A percentile compares a stretch with the other conserved stretches of the same genome.
These are phyloP conservation scores for Erigeron philadelphicus DNA, from an alignment of 140 eudicot species.

Conservation along the genomic window DNA sequence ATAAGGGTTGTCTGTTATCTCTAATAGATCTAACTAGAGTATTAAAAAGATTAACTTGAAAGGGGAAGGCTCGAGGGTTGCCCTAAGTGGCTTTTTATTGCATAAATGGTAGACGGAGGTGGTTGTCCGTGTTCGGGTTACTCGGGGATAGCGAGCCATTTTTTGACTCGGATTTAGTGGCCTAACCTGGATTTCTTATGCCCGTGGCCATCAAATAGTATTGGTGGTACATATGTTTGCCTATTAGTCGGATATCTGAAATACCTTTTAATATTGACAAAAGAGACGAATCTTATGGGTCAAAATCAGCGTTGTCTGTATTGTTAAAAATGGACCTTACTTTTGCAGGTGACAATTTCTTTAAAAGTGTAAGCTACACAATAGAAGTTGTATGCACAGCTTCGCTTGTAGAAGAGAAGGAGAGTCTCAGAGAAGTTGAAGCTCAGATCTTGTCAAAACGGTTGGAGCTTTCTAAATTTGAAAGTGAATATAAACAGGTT, in stretches of 20 bases:
- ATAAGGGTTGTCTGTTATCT: neutral
- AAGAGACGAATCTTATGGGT: neutral
- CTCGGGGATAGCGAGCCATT: no score
- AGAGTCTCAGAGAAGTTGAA: slow-evolving; percentile 72
- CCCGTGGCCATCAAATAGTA: neutral
- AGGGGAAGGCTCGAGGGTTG: neutral
- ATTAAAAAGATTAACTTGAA: neutral
- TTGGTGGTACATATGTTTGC: neutral
- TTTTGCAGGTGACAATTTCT: slow-evolving; percentile 82
- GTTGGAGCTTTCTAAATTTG: slow-evolving; percentile 84
- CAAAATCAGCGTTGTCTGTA: neutral
- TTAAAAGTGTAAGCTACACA: slow-evolving; percentile 84
- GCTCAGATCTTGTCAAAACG: slow-evolving; percentile 82
- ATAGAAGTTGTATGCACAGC: slow-evolving; percentile 79
- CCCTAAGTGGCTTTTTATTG: neutral
- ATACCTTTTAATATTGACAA: neutral
- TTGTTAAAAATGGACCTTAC: neutral
- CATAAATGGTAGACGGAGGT: neutral
- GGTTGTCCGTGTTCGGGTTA: no score
- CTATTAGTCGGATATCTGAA: slow-evolving; percentile 10
- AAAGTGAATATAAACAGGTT: slow-evolving; percentile 91
- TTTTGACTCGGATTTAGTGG: no score
- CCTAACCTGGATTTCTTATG: no score
- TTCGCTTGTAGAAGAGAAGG: slow-evolving; percentile 62
- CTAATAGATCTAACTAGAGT: neutral